Base-by-base conservation (phyloP, 1,284 basidiomycete genomes). In the Apiotrichum porosum region DNA sequence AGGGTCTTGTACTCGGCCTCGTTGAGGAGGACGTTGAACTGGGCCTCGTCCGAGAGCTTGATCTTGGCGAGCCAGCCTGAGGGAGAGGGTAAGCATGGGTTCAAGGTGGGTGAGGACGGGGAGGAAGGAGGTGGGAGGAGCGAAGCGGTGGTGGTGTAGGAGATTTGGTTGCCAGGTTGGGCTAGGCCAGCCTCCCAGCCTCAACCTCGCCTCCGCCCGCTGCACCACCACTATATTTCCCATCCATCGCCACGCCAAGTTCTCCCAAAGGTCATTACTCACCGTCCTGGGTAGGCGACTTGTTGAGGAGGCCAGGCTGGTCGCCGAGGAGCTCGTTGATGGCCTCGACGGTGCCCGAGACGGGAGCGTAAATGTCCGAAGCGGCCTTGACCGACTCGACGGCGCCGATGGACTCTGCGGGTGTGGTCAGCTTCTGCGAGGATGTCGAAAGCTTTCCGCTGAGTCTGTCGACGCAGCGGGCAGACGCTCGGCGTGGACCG, bases 351-450 rank as follows among this genome's bases (percentile, higher is more conserved):
- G 79, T 79, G 12, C 94, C 95, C 6, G 89, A 88, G 35, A 97
- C 81, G 31, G 94, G 95, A 9, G 93, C 89, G 75, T 90, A 98
- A 68, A 97, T 94, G 72, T 97, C 93, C 8, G 92, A 95, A 28
- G 92, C 91, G 34, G 93, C 91, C 75, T 99, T 99, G 57, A 98
- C 94, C 60, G 91, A 95, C 76, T 98, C 94, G 22, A 98, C 91
- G 8, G 91, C 89, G 46, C 95, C 94, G 66, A 97, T 88, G 62
- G 86, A 78, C 49, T 92, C 94, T 97, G 64, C 9, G 17, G 18
- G 40, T 41, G 14, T n/a, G n/a, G n/a, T n/a, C n/a, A n/a, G n/a
- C n/a, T n/a, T n/a, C n/a, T n/a, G n/a, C n/a, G n/a, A n/a, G n/a
- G n/a, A n/a, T n/a, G n/a, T n/a, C n/a, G n/a, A n/a, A n/a, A n/a